Conservation (phyloP, 2,329 filamentous ascomycete species). For the Botrytis tulipae region DNA sequence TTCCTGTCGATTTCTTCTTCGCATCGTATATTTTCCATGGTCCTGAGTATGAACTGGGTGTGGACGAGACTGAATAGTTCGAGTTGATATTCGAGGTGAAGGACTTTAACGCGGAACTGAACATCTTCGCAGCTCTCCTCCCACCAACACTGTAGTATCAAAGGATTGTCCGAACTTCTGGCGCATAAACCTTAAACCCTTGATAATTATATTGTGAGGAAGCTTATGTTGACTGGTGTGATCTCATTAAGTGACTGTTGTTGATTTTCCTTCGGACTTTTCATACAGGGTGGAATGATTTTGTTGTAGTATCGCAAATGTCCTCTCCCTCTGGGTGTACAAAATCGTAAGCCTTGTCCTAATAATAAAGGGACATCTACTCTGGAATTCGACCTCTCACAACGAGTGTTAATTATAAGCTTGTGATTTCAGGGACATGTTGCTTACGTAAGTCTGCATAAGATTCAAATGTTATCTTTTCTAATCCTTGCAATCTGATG, state of each 20-base stretch:
- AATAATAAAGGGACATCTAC: background rate
- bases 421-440: background rate
- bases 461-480: background rate
- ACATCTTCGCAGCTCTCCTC: slow-evolving; percentile 30
- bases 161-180: background rate
- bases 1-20: slow-evolving; percentile 93
- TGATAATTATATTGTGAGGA: background rate
- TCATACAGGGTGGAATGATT: too few species aligned
- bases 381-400: background rate
- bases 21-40: slow-evolving; percentile 98
- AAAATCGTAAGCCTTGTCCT: slow-evolving; percentile 2
- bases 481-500: background rate
- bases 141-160: slow-evolving; percentile 13
- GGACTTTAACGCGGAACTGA: slow-evolving; percentile 77
- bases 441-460: slow-evolving; percentile 15
- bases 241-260: background rate
- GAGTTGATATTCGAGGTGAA: slow-evolving; percentile 89
- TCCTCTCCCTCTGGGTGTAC: background rate
- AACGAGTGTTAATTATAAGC: background rate
- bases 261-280: background rate
- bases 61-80: slow-evolving; percentile 81
- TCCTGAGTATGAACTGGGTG: slow-evolving; percentile 75
- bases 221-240: background rate
- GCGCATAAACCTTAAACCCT: slow-evolving; percentile 11
- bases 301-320: background rate